phyloP scores from a whole-genome alignment of 495 filamentous ascomycete genomes.

The Viridothelium virens region DNA sequence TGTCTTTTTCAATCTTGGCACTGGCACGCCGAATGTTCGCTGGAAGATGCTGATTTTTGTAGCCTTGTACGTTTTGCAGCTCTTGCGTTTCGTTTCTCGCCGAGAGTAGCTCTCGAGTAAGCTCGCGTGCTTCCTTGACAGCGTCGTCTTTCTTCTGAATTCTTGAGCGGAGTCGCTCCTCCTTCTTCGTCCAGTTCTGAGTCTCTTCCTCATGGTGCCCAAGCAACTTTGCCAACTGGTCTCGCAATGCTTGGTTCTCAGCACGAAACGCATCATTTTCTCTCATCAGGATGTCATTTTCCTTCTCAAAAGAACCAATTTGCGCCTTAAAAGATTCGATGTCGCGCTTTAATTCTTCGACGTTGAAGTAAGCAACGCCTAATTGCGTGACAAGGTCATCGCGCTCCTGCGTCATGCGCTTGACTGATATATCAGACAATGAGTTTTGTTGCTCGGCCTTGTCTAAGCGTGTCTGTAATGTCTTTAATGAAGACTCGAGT shows the following conservation, averaged over 20 bases:
- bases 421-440: constrained; percentile 52
- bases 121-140: constrained; percentile 20
- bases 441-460: constrained; percentile 51
- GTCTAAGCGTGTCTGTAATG: constrained; percentile 52
- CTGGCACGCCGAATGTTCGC: background rate
- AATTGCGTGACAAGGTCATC: constrained; percentile 59
- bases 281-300: constrained; percentile 9
- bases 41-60: constrained; percentile 1
- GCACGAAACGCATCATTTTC: constrained; percentile 13
- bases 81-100: constrained; percentile 7
- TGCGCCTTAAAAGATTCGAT: constrained; percentile 24
- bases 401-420: constrained; percentile 54
- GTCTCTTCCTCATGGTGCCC: constrained; percentile 26
- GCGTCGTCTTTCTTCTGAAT: constrained; percentile 23
- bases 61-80: background rate
- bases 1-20: constrained; percentile 19
- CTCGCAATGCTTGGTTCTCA: constrained; percentile 11
- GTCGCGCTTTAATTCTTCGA: constrained; percentile 52
- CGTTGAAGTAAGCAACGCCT: constrained; percentile 53
- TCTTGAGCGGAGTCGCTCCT: constrained; percentile 23
- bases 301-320: constrained; percentile 14
- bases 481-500: constrained; percentile 51
- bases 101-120: constrained; percentile 21
- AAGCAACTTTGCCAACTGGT: constrained; percentile 23
- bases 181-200: constrained; percentile 21